Evolutionary conservation across 192 early-diverging fungal genomes (phyloP), one percentile per base, ranked within the genome.

Genomic region (Rhizophlyctis rosea): DNA sequence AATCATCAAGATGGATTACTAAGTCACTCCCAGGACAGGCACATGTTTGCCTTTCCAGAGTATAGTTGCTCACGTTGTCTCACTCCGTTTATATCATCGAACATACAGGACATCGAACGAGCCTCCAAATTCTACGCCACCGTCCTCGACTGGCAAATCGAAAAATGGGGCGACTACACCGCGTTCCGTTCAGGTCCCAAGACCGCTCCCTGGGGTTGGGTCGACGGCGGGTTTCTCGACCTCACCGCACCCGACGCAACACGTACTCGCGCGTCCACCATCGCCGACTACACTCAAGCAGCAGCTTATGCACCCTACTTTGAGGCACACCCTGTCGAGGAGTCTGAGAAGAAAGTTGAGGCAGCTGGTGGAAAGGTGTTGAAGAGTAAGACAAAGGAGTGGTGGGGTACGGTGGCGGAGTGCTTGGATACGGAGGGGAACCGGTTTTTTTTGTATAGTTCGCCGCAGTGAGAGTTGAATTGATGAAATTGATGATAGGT

Each of bases 381-480:
- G 16, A 34, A 34, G 30, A 9, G 30, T 0, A 57, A 57, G 30
- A 29, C n/a, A 1, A 34, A 27, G 56, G 35, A 27, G 16, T 34
- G 18, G 1, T 57, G 18, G 29, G 56, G 56, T 14, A 34, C 32
- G 29, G 35, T 57, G 16, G 56, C 56, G 29, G 28, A 34, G 18
- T 57, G 56, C 30, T 11, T 34, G 56, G 56, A 57, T 2, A 57
- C 56, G 28, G 56, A 57, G 34, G 56, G 56, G 1, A 57, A 57
- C 25, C 18, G 18, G n/a, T 2, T 57, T 2, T 27, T 57, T 34
- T 34, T 57, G 56, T 57, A 57, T 57, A n/a, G n/a, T n/a, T n/a
- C n/a, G n/a, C n/a, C n/a, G n/a, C n/a, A n/a, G n/a, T n/a, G n/a
- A n/a, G n/a, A n/a, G n/a, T n/a, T n/a, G n/a, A n/a, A n/a, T n/a